Percentiles rank a stretch among this genome's conserved stretches.
Evolutionary conservation across 169 alveolate genomes (phyloP).

Genomic region (Pseudocohnilembus persalinus): DNA sequence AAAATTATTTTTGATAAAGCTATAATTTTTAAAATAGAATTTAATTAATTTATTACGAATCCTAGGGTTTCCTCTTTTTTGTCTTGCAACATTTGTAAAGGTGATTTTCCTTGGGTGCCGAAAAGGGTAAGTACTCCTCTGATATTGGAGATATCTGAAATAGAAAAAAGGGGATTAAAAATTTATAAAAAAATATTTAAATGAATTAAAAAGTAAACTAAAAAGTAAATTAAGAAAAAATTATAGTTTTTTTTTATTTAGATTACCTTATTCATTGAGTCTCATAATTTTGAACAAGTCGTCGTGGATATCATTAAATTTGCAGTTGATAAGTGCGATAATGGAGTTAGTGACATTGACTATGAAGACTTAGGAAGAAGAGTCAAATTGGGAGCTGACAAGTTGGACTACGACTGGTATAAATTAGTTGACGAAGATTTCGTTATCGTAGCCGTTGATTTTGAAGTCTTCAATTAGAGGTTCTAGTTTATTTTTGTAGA

Average conservation of each 20-base stretch:
- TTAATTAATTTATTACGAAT: neutral
- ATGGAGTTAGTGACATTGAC: neutral
- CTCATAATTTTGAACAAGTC: neutral
- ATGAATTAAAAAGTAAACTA: too few relatives aligned
- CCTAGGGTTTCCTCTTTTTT: neutral
- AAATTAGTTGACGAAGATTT: neutral
- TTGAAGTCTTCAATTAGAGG: neutral
- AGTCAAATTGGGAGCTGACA: neutral
- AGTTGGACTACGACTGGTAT: neutral
- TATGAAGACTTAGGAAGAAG: neutral
- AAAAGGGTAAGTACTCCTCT: neutral
- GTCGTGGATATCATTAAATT: neutral
- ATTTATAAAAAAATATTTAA: too few relatives aligned
- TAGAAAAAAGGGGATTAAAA: too few relatives aligned
- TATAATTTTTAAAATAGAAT: too few relatives aligned
- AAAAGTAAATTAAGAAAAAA: too few relatives aligned
- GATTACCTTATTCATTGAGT: neutral
- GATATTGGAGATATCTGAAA: neutral
- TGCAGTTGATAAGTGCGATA: neutral
- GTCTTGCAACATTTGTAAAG: neutral
- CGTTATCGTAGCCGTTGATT: neutral
- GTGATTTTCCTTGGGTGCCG: neutral
- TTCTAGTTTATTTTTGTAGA: neutral
- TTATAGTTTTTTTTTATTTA: too few relatives aligned
- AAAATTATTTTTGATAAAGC: too few relatives aligned